These are phyloP conservation scores for Chaetomium sp. DNA, from an alignment of 2,329 filamentous ascomycete genomes.

Conservation along the genomic window DNA sequence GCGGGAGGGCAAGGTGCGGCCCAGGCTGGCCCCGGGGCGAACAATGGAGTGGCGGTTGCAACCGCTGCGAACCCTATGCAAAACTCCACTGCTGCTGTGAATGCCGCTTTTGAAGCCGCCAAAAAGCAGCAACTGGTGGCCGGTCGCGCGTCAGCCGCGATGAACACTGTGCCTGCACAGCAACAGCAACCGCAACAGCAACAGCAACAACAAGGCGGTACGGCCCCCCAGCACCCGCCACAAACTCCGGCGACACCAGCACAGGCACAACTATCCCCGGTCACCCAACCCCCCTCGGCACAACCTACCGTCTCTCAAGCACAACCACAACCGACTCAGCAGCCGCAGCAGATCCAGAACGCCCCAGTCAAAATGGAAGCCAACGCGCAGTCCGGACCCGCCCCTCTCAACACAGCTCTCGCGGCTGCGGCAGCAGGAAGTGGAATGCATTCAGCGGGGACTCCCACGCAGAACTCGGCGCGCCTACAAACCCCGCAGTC, in stretches of 20 bases:
- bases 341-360: constrained; percentile 21
- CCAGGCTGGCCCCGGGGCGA: constrained; percentile 13
- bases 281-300: constrained; percentile 11
- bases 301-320: constrained; percentile 11
- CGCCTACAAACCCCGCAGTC: constrained; percentile 46
- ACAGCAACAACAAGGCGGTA: too few species aligned
- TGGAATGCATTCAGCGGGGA: constrained; percentile 37
- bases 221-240: not conserved
- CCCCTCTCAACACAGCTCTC: constrained; percentile 44
- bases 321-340: constrained; percentile 26
- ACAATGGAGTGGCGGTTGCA: constrained; percentile 23
- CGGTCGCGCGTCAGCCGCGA: constrained; percentile 20
- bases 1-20: constrained; percentile 6
- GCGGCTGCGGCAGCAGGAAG: constrained; percentile 30
- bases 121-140: constrained; percentile 37
- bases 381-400: constrained; percentile 29
- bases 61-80: constrained; percentile 20
- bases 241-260: constrained; percentile 18
- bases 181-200: constrained; percentile 17
- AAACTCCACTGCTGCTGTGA: constrained; percentile 33
- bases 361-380: constrained; percentile 34
- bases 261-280: constrained; percentile 17
- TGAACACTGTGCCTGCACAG: constrained; percentile 18
- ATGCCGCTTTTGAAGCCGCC: constrained; percentile 39
- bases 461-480: constrained; percentile 42